Percentiles rank a stretch among this genome's conserved stretches.
These are phyloP conservation scores for Euclidium syriacum DNA, from an alignment of 345 rosid genomes.

Conservation along the genomic window DNA sequence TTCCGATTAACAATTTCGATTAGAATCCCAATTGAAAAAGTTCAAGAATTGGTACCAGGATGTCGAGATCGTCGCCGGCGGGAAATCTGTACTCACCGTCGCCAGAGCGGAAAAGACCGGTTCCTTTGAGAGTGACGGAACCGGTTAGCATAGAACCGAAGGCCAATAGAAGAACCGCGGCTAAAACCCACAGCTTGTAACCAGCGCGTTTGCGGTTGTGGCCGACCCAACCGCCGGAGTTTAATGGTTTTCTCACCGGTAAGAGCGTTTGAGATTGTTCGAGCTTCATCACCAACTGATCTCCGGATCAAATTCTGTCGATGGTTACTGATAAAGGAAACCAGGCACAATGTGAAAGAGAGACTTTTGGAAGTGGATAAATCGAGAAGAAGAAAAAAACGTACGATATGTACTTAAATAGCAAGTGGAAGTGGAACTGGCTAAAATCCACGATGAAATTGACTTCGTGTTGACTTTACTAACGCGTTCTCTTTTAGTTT, in stretches of 20 bases:
- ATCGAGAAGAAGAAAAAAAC: background rate
- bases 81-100: slow-evolving; percentile 34
- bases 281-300: slow-evolving; percentile 15
- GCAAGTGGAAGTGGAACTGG: slow-evolving; percentile 1
- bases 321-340: slow-evolving; percentile 4
- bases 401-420: background rate
- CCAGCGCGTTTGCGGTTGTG: slow-evolving; percentile 20
- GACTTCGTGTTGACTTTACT: slow-evolving; percentile 21
- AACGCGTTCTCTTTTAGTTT: slow-evolving; percentile 9
- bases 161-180: slow-evolving; percentile 67
- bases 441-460: background rate
- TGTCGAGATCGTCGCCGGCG: slow-evolving; percentile 56
- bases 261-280: slow-evolving; percentile 30
- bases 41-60: slow-evolving; percentile 37
- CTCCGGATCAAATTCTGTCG: background rate
- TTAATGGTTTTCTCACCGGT: slow-evolving; percentile 2
- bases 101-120: slow-evolving; percentile 35
- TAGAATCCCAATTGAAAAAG: background rate
- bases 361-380: slow-evolving; percentile 9
- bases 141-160: slow-evolving; percentile 84
- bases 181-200: slow-evolving; percentile 65
- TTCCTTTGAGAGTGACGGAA: slow-evolving; percentile 72
- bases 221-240: slow-evolving; percentile 11
- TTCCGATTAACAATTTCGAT: background rate
- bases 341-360: slow-evolving; percentile 15